A percentile compares a stretch with the other conserved stretches of the same genome.
phyloP scores from a whole-genome alignment of 441 rosid species.

The Dalechampia spathulata region DNA sequence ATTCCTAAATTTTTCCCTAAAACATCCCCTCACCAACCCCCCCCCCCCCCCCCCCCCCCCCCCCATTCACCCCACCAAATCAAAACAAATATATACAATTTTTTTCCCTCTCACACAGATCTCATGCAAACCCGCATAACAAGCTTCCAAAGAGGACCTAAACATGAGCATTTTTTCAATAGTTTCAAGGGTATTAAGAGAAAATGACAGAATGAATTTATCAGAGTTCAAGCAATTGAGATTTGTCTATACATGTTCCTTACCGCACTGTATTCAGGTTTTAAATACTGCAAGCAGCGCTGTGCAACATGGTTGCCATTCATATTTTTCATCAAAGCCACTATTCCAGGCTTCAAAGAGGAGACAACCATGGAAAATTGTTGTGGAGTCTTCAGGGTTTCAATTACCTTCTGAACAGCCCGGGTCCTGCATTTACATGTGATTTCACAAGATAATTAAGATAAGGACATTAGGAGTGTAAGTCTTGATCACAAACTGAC shows the following conservation, averaged over 20 bases:
- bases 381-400: slow-evolving; percentile 48
- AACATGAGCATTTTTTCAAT: not conserved
- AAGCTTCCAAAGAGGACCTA: not conserved
- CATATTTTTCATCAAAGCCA: slow-evolving; percentile 61
- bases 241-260: not conserved
- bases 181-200: not conserved
- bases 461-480: slow-evolving; percentile 2
- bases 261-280: slow-evolving; percentile 54
- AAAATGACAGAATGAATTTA: not conserved
- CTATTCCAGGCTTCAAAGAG: slow-evolving; percentile 58
- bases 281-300: slow-evolving; percentile 55
- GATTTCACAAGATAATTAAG: slow-evolving; percentile 2
- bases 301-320: slow-evolving; percentile 80
- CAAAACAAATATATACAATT: no score
- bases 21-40: no score
- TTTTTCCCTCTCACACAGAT: not conserved
- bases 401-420: slow-evolving; percentile 72
- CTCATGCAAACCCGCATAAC: not conserved
- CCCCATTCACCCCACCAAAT: no score
- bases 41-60: no score
- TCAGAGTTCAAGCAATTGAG: not conserved
- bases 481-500: not conserved
- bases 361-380: slow-evolving; percentile 45
- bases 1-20: no score
- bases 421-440: slow-evolving; percentile 48